Percentiles rank a stretch among this genome's conserved stretches.
Conservation (phyloP, 345 rosid genomes). For the Aethionema arabicum region DNA sequence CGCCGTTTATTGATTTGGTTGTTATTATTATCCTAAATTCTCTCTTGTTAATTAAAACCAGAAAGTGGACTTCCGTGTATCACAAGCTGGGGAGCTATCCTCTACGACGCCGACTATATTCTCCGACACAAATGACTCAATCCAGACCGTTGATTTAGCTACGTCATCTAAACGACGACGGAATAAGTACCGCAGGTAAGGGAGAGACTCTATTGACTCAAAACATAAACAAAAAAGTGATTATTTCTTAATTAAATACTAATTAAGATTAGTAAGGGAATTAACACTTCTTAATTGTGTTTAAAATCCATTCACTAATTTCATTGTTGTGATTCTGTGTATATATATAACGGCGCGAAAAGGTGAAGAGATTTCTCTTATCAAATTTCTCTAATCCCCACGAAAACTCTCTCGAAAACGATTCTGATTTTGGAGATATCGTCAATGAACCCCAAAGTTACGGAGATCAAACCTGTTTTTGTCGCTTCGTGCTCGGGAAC, state of each 20-base stretch:
- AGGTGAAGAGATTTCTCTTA: neutral
- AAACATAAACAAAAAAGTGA: neutral
- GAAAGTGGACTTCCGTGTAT: no score
- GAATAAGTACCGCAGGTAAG: neutral
- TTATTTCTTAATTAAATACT: neutral
- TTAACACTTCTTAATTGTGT: neutral
- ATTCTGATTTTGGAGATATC: neutral
- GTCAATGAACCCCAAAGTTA: conserved; percentile 68
- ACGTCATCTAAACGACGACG: neutral
- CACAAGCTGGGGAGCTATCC: no score
- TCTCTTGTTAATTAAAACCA: no score
- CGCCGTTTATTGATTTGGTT: no score
- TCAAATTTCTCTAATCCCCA: no score
- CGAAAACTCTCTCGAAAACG: conserved; percentile 14
- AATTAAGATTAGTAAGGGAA: neutral
- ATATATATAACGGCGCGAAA: conserved; percentile 29
- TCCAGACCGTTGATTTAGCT: neutral
- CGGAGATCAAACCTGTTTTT: conserved; percentile 58
- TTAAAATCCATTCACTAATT: conserved; percentile 1
- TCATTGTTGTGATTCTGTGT: conserved; percentile 5
- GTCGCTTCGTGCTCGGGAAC: conserved; percentile 36
- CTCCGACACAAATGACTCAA: neutral
- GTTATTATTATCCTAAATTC: no score
- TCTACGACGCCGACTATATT: no score
- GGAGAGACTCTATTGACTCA: conserved; percentile 6